phyloP scores from a whole-genome alignment of 2,329 filamentous ascomycete genomes.

The Penicillium corylophilum region DNA sequence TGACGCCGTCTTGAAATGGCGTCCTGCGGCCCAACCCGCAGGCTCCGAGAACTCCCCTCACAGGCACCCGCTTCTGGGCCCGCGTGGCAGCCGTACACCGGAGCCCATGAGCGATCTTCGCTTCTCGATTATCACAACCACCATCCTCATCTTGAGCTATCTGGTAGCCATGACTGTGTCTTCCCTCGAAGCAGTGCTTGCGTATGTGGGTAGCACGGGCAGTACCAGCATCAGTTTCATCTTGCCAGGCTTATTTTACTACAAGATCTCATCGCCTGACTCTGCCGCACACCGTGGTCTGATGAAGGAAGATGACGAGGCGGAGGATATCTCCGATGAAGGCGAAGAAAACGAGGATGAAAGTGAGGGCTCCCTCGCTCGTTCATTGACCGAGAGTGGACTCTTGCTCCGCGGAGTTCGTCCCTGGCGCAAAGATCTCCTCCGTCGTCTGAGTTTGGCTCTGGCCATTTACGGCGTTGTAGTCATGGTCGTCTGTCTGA shows the following conservation, averaged over 20 bases:
- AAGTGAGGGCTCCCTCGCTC: slow-evolving; percentile 38
- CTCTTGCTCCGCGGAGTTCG: slow-evolving; percentile 61
- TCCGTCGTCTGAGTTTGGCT: slow-evolving; percentile 71
- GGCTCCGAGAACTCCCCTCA: slow-evolving; percentile 46
- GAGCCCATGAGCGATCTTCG: slow-evolving; percentile 78
- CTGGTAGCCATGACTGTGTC: slow-evolving; percentile 86
- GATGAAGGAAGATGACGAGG: slow-evolving; percentile 84
- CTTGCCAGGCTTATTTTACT: slow-evolving; percentile 92
- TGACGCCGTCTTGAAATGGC: slow-evolving; percentile 92
- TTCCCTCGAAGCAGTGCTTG: slow-evolving; percentile 84
- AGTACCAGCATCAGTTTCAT: slow-evolving; percentile 97
- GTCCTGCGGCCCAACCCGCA: slow-evolving; percentile 53
- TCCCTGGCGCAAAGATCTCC: slow-evolving; percentile 61
- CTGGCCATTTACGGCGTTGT: slow-evolving; percentile 79
- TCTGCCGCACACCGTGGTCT: slow-evolving; percentile 82
- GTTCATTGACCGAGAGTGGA: slow-evolving; percentile 55
- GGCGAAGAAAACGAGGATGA: slow-evolving; percentile 33
- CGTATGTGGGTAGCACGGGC: slow-evolving; percentile 92
- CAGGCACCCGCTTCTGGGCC: slow-evolving; percentile 43
- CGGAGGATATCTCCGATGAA: slow-evolving; percentile 53
- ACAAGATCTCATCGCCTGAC: slow-evolving; percentile 92
- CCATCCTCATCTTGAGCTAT: slow-evolving; percentile 81
- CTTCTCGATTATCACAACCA: slow-evolving; percentile 85
- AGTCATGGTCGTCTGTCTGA: slow-evolving; percentile 86
- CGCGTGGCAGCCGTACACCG: slow-evolving; percentile 44